Base-by-base conservation (phyloP, 2,329 filamentous ascomycete species). In the Pestalotiopsis sp. region DNA sequence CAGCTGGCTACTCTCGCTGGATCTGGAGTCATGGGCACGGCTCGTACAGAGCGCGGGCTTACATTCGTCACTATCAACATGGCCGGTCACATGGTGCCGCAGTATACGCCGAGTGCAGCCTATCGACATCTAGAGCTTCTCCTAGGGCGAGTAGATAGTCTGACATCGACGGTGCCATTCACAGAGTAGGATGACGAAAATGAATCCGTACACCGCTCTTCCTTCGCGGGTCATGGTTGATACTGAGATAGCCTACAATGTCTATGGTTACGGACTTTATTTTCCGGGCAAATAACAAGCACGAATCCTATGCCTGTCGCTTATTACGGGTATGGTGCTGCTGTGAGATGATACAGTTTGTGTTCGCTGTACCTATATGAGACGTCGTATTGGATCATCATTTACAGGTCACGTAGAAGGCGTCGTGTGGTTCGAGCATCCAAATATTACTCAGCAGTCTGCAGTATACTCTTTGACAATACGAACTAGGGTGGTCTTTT, bases 81-180 rank as follows among this genome's bases (percentile, higher is more conserved):
- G 12, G 82, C 85, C 0, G 93, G 93, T 0, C 91, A 95, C 79
- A 91, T 90, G 85, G 80, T 86, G 0, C 88, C 90, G 0, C 88
- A 92, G 78, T 94, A 92, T 74, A 86, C 89, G 27, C 91, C 92
- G 0, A 86, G 85, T 13, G 90, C 89, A 0, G 86, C 90, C 0
- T 93, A 92, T 76, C 83, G 93, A 39, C 90, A 93, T 68, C 77
- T 96, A 23, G 93, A 96, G 83, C 91, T 92, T 74, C 77, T 96
- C 73, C 83, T 96, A 1, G 93, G 93, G 0, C 82, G 92, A 45
- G 88, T 94, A 7, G 81, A 87, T 4, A 72, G 71, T 63, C 55
- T 78, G 57, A 74, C 69, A 63, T 75, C 73, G 2, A 72, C 73
- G 11, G 60, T 67, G 68, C 66, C 76, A 3, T 78, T 78, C 68